These are phyloP conservation scores for Symbiodinium pilosum DNA, from an alignment of 73 alveolate genomes.

Conservation along the genomic window DNA sequence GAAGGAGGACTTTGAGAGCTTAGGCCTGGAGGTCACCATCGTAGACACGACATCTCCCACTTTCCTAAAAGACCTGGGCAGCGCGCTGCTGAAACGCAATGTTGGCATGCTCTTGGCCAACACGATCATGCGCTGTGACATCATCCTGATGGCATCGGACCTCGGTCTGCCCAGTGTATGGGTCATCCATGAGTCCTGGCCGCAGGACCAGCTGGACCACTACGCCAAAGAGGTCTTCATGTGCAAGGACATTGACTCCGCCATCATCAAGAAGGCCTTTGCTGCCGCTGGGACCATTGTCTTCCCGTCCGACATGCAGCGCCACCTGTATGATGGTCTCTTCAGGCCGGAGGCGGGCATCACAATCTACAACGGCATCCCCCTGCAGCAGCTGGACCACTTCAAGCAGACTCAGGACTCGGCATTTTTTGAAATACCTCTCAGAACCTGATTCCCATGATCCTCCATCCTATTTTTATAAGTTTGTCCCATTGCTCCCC, in stretches of 20 bases:
- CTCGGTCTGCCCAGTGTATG: conserved; percentile 22
- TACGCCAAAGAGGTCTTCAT: conserved; percentile 81
- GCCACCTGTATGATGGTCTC: conserved; percentile 59
- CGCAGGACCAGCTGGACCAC: conserved; percentile 80
- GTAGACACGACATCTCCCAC: conserved; percentile 46
- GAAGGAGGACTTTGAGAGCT: conserved; percentile 72
- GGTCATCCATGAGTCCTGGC: conserved; percentile 77
- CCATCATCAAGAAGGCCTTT: conserved; percentile 55
- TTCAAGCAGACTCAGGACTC: conserved; percentile 62
- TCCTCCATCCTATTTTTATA: too few species aligned
- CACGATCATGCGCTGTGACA: conserved; percentile 87
- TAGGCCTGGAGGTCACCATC: conserved; percentile 72
- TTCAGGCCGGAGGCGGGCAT: conserved; percentile 47
- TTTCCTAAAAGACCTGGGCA: conserved; percentile 22
- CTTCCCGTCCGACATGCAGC: conserved; percentile 82
- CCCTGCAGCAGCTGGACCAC: conserved; percentile 68
- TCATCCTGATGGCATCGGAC: conserved; percentile 69
- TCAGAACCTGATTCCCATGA: too few species aligned
- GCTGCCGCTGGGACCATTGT: conserved; percentile 86
- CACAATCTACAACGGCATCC: neutral
- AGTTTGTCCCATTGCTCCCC: too few species aligned
- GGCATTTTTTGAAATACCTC: too few species aligned
- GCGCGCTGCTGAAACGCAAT: neutral
- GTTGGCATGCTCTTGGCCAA: conserved; percentile 58
- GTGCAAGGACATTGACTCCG: conserved; percentile 69